Conservation (phyloP, 2,329 filamentous ascomycete species). For the Fusarium sp. region DNA sequence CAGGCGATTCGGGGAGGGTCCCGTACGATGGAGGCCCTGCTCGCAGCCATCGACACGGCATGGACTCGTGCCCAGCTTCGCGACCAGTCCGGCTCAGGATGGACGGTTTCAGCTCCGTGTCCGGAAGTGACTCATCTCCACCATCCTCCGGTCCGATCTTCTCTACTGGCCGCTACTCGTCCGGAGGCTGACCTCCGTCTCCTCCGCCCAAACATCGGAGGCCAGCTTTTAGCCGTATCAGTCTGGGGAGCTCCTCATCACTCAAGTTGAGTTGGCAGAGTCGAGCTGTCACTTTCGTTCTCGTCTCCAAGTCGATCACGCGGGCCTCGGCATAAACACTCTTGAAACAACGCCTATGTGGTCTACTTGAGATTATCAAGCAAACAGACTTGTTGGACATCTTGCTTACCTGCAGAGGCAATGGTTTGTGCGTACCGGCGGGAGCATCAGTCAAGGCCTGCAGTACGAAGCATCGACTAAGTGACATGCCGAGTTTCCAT, state of each 20-base stretch:
- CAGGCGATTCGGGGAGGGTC: slow-evolving; percentile 25
- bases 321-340: neutral
- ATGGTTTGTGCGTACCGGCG: neutral
- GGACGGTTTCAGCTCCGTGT: slow-evolving; percentile 16
- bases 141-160: slow-evolving; percentile 27
- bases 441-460: neutral
- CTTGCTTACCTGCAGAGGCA: neutral
- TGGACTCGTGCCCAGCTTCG: slow-evolving; percentile 28
- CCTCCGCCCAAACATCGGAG: slow-evolving; percentile 17
- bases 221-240: neutral
- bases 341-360: neutral
- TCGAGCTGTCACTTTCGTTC: neutral
- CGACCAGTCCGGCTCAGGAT: slow-evolving; percentile 18
- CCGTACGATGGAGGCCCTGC: slow-evolving; percentile 16
- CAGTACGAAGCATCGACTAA: slow-evolving; percentile 26
- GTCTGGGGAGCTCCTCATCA: neutral
- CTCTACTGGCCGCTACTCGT: slow-evolving; percentile 12
- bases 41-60: slow-evolving; percentile 25
- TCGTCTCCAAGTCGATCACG: neutral
- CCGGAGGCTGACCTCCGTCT: slow-evolving; percentile 24
- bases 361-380: slow-evolving; percentile 5
- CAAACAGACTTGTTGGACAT: slow-evolving; percentile 3
- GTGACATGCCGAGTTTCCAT: slow-evolving; percentile 16
- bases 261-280: neutral
- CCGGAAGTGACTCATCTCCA: slow-evolving; percentile 34